Evolutionary conservation across 169 alveolate genomes (phyloP), one percentile per base, ranked within the genome.

Genomic region (Plasmodium adleri): DNA sequence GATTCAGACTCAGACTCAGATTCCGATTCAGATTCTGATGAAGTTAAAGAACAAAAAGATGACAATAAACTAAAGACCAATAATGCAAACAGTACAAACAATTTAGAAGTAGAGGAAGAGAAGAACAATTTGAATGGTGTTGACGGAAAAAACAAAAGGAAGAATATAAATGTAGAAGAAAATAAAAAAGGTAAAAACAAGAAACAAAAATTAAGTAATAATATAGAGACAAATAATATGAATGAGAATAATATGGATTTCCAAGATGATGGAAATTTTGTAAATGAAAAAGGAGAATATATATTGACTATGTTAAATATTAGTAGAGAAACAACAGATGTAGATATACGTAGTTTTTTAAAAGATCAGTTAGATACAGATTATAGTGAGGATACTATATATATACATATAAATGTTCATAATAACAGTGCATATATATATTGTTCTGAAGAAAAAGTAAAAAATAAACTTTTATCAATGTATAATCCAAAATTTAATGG

Each of bases 141-240:
- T 10, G 80, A 58, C 13, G 80, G 80, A 66, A 66, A 78, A 70
- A 70, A 56, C 15, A 70, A 83, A 68, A 83, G 83, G 28, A 83
- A 50, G 54, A 70, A 68, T 39, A 63, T 45, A 24, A 39, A 10
- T 26, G 28, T 8, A 22, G 43, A 68, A 0, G 70, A 10, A 9
- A 76, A 70, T 43, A 68, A 67, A 54, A 32, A 32, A 3, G 83
- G 83, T 17, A 68, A 80, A 54, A 68, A 54, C 24, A 83, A 70
- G 17, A 83, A 83, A 26, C 83, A 70, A 20, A 80, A 68, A 54
- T 17, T 76, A 17, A 52, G 52, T 12, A 63, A 76, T 10, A 47
- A n/a, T 24, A 56, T 24, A 12, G 45, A 74, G 17, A 39, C 60
- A 1, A 15, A 22, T 5, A 26, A 66, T 20, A 7, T 13, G 28